Conservation (phyloP, 2,329 filamentous ascomycete genomes). For the Phialocephala sp. region DNA sequence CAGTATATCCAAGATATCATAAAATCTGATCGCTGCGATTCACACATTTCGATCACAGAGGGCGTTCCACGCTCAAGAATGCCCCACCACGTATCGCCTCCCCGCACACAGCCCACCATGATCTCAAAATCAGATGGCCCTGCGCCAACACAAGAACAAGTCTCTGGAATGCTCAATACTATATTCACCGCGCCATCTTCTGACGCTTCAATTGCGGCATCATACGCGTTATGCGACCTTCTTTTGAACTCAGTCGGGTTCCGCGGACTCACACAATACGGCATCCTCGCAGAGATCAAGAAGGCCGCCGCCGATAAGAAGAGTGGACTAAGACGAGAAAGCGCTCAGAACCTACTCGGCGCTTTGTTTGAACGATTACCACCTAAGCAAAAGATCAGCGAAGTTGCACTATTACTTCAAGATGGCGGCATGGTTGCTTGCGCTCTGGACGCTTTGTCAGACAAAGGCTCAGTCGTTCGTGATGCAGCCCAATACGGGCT, state of each 20-base stretch:
- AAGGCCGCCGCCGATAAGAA: constrained; percentile 95
- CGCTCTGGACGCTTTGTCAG: constrained; percentile 83
- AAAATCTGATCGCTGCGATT: constrained; percentile 24
- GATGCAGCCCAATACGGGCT: constrained; percentile 94
- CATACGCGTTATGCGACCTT: constrained; percentile 68
- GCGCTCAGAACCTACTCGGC: constrained; percentile 92
- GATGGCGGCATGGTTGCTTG: constrained; percentile 74
- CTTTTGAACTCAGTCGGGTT: constrained; percentile 69
- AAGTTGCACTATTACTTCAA: constrained; percentile 82
- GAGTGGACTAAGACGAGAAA: constrained; percentile 81
- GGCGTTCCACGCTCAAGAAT: constrained; percentile 46
- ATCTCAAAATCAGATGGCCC: constrained; percentile 51
- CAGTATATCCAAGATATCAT: constrained; percentile 15
- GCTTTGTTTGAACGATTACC: constrained; percentile 93
- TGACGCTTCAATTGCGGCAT: constrained; percentile 62
- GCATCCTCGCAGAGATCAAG: constrained; percentile 65
- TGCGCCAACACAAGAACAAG: constrained; percentile 66
- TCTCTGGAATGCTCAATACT: constrained; percentile 67
- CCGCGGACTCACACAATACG: constrained; percentile 65
- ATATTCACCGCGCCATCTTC: constrained; percentile 66
- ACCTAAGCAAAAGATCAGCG: constrained; percentile 74
- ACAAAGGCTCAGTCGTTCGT: constrained; percentile 87
- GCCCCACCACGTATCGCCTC: constrained; percentile 52
- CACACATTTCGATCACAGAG: constrained; percentile 28
- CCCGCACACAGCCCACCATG: constrained; percentile 50